phyloP scores from a whole-genome alignment of 306 rosid genomes.

The Acacia acuminata region DNA sequence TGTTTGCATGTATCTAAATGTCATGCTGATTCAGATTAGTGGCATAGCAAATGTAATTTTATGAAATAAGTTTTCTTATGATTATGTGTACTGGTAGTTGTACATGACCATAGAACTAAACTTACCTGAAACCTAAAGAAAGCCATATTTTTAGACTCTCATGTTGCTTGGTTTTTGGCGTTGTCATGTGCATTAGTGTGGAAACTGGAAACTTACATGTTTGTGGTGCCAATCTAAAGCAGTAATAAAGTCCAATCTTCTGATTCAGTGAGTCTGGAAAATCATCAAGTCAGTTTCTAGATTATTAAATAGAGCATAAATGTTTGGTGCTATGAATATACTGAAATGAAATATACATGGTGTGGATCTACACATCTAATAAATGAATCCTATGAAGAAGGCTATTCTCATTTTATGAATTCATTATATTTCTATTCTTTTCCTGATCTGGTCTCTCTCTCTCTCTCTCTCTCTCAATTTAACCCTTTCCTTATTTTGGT shows the following conservation, averaged over 20 bases:
- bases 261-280: constrained; percentile 7
- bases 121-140: constrained; percentile 9
- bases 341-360: constrained; percentile 8
- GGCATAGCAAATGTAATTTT: not conserved
- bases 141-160: not conserved
- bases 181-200: not conserved
- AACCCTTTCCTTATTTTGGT: constrained; percentile 13
- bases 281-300: not conserved
- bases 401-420: not conserved
- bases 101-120: constrained; percentile 18
- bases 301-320: constrained; percentile 17
- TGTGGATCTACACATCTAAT: not conserved
- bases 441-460: not conserved
- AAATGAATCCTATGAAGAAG: not conserved
- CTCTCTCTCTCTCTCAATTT: not conserved
- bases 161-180: constrained; percentile 12
- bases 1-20: not conserved
- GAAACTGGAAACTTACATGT: not conserved
- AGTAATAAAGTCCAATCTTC: not conserved
- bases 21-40: not conserved
- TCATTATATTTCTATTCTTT: constrained; percentile 11
- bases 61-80: constrained; percentile 25
- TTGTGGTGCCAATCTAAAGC: constrained; percentile 11
- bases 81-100: not conserved
- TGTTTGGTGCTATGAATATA: constrained; percentile 7